These are phyloP conservation scores for Madurella fahalii DNA, from an alignment of 2,329 filamentous ascomycete genomes.

Conservation along the genomic window DNA sequence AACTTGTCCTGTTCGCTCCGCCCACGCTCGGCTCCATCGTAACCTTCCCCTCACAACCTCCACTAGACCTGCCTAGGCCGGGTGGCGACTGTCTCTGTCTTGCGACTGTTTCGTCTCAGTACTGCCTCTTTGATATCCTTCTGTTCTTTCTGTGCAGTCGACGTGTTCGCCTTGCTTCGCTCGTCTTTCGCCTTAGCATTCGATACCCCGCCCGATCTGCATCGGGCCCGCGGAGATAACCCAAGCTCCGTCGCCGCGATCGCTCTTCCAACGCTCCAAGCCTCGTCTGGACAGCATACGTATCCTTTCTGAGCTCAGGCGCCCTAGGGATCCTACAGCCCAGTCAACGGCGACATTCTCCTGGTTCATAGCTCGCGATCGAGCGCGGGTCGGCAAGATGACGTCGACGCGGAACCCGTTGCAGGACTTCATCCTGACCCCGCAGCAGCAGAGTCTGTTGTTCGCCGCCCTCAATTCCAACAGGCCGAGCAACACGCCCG, in stretches of 20 bases:
- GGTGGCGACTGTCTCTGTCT: too few species aligned
- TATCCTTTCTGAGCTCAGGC: background rate
- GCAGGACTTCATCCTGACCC: conserved; percentile 64
- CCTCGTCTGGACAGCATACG: too few species aligned
- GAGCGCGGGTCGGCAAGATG: conserved; percentile 37
- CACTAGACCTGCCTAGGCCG: background rate
- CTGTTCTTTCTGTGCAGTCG: too few species aligned
- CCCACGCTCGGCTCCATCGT: background rate
- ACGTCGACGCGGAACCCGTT: conserved; percentile 47
- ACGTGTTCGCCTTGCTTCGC: too few species aligned
- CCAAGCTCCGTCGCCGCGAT: too few species aligned
- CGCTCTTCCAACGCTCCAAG: too few species aligned
- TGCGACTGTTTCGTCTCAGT: too few species aligned
- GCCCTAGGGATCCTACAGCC: too few species aligned
- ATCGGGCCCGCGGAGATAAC: too few species aligned
- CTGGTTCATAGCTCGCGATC: background rate
- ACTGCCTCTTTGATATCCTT: too few species aligned
- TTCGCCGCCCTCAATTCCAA: conserved; percentile 75
- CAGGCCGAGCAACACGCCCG: conserved; percentile 38
- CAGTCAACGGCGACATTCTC: background rate
- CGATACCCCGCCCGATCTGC: too few species aligned
- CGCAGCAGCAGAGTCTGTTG: conserved; percentile 71
- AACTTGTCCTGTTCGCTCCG: background rate
- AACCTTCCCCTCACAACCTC: background rate
- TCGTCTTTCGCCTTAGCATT: too few species aligned